phyloP scores from a whole-genome alignment of 1,139 yeast genomes.

The Diutina neorugosa region DNA sequence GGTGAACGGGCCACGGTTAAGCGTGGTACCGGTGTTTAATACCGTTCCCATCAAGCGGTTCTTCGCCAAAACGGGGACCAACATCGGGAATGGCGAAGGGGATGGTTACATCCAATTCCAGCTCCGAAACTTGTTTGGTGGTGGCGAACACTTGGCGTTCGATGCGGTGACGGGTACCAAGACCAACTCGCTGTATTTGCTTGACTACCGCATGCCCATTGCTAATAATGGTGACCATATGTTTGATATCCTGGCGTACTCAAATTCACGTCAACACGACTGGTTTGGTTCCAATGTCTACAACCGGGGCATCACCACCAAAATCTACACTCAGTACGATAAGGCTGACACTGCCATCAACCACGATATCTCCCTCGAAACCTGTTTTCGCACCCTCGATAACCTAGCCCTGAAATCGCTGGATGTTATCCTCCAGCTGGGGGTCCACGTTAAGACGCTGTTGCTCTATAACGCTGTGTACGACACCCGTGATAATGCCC shows the following conservation, averaged over 20 bases:
- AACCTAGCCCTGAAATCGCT: constrained; percentile 26
- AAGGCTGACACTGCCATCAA: constrained; percentile 13
- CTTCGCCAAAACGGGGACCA: constrained; percentile 83
- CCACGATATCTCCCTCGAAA: constrained; percentile 57
- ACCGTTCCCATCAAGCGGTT: constrained; percentile 52
- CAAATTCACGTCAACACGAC: constrained; percentile 53
- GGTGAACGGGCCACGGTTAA: constrained; percentile 13
- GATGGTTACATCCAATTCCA: constrained; percentile 79
- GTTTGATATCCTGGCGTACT: constrained; percentile 41
- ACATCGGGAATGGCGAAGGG: constrained; percentile 90
- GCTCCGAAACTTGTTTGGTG: constrained; percentile 71
- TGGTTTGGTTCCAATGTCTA: constrained; percentile 54
- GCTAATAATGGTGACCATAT: constrained; percentile 38
- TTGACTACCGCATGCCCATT: constrained; percentile 55
- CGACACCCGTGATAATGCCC: constrained; percentile 46
- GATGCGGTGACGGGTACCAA: constrained; percentile 76
- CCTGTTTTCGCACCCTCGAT: constrained; percentile 47
- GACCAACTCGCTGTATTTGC: constrained; percentile 60
- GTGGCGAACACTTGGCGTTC: constrained; percentile 67
- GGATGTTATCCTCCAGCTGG: constrained; percentile 35
- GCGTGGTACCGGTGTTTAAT: constrained; percentile 44
- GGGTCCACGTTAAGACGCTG: constrained; percentile 49
- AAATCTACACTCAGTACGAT: constrained; percentile 25
- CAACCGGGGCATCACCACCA: constrained; percentile 47
- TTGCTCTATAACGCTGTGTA: constrained; percentile 36